Conservation (phyloP, 176 grass and related monocot species). For the Microstegium vimineum region DNA sequence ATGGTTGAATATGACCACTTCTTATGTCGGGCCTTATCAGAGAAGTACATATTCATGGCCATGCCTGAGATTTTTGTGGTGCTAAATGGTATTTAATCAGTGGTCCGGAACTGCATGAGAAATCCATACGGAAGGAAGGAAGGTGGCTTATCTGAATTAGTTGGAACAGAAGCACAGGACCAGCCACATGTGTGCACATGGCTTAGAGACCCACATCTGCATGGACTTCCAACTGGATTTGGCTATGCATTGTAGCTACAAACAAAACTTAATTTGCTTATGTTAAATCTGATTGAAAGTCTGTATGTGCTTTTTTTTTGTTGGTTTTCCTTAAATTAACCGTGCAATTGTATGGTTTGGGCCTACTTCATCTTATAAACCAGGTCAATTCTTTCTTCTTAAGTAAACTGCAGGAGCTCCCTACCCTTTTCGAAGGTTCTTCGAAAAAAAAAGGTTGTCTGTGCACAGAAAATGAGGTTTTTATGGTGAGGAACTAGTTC, state of each 20-base stretch:
- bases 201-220: conserved; percentile 24
- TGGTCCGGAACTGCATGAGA: conserved; percentile 22
- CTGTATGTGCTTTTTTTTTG: neutral
- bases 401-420: neutral
- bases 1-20: conserved; percentile 33
- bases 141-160: conserved; percentile 33
- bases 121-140: conserved; percentile 17
- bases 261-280: conserved; percentile 6
- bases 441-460: neutral
- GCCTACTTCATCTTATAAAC: neutral
- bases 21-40: conserved; percentile 23
- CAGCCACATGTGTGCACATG: conserved; percentile 46
- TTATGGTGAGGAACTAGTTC: neutral
- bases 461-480: neutral
- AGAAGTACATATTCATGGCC: conserved; percentile 36
- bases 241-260: conserved; percentile 8
- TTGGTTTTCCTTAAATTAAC: neutral
- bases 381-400: neutral
- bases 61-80: conserved; percentile 31
- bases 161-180: conserved; percentile 36
- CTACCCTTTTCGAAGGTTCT: neutral
- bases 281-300: neutral
- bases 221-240: conserved; percentile 27
- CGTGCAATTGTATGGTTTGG: neutral
- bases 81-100: conserved; percentile 8